phyloP scores from a whole-genome alignment of 352 stramenopile genomes.

The Globisporangium lucens region DNA sequence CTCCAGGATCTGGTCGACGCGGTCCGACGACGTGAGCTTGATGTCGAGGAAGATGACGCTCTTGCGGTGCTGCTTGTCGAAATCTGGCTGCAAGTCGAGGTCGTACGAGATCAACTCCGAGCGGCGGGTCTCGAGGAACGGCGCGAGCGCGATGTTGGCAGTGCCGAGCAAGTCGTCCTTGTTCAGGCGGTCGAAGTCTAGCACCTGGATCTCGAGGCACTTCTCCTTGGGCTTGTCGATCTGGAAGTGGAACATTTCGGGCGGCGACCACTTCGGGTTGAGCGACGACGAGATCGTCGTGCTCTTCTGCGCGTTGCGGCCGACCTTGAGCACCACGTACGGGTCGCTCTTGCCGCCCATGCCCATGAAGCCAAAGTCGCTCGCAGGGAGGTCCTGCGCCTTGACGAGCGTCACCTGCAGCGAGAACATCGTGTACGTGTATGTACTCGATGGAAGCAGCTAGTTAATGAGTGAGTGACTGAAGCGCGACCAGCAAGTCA shows the following conservation, averaged over 20 bases:
- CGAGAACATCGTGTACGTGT: conserved; percentile 34
- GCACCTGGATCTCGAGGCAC: conserved; percentile 51
- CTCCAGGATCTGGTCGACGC: conserved; percentile 64
- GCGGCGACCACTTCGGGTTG: conserved; percentile 53
- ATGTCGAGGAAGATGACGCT: conserved; percentile 60
- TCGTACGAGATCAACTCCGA: conserved; percentile 54
- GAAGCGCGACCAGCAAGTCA: background rate
- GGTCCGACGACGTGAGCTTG: conserved; percentile 41
- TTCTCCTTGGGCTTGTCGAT: conserved; percentile 59
- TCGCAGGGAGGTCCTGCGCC: conserved; percentile 46
- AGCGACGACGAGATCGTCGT: conserved; percentile 42
- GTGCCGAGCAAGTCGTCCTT: conserved; percentile 59
- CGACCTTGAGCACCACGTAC: conserved; percentile 67
- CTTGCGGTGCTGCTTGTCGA: conserved; percentile 59
- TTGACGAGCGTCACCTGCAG: conserved; percentile 55
- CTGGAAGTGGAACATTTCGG: conserved; percentile 65
- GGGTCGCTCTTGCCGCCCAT: conserved; percentile 75
- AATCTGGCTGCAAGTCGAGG: conserved; percentile 48
- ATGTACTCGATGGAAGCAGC: background rate
- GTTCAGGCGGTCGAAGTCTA: conserved; percentile 62
- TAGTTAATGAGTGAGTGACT: background rate
- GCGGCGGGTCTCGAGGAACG: conserved; percentile 47
- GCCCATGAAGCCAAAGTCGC: conserved; percentile 65
- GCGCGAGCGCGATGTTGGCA: conserved; percentile 42
- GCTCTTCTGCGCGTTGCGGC: conserved; percentile 44